Percentiles rank a stretch among this genome's conserved stretches.
Conservation (phyloP, 768 basidiomycete species). For the Lactifluus pinguis region DNA sequence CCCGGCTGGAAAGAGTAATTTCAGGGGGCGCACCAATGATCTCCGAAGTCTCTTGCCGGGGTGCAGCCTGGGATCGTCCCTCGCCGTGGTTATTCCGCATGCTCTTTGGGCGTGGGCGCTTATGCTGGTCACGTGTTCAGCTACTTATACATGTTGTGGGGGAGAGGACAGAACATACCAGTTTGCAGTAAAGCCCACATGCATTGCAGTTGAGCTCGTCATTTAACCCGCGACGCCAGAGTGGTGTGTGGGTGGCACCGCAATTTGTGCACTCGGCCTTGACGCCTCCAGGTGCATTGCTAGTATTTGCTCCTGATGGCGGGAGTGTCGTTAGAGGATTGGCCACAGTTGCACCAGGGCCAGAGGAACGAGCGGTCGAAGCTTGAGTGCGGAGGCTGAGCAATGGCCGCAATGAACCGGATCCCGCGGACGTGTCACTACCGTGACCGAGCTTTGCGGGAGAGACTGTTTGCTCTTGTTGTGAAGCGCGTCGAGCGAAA, state of each 20-base stretch:
- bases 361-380: slow-evolving; percentile 39
- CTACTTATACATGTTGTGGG: background rate
- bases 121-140: slow-evolving; percentile 44
- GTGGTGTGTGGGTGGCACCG: slow-evolving; percentile 80
- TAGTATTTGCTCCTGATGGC: slow-evolving; percentile 21
- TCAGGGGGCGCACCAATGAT: slow-evolving; percentile 47
- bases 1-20: background rate
- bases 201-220: slow-evolving; percentile 89
- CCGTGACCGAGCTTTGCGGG: slow-evolving; percentile 49
- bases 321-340: slow-evolving; percentile 19
- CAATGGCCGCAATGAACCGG: background rate
- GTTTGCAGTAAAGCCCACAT: slow-evolving; percentile 79
- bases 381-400: slow-evolving; percentile 16
- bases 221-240: slow-evolving; percentile 80
- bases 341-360: slow-evolving; percentile 48
- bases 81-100: slow-evolving; percentile 76
- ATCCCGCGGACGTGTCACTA: background rate
- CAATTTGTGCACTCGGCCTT: slow-evolving; percentile 87
- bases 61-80: slow-evolving; percentile 51
- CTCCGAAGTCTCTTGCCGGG: slow-evolving; percentile 64
- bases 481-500: slow-evolving; percentile 34
- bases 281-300: slow-evolving; percentile 44
- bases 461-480: slow-evolving; percentile 40
- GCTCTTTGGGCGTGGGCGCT: slow-evolving; percentile 80
- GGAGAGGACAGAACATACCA: slow-evolving; percentile 38